Evolutionary conservation across 257 asterid species (phyloP).

Genomic region (Forsythia suspensa): DNA sequence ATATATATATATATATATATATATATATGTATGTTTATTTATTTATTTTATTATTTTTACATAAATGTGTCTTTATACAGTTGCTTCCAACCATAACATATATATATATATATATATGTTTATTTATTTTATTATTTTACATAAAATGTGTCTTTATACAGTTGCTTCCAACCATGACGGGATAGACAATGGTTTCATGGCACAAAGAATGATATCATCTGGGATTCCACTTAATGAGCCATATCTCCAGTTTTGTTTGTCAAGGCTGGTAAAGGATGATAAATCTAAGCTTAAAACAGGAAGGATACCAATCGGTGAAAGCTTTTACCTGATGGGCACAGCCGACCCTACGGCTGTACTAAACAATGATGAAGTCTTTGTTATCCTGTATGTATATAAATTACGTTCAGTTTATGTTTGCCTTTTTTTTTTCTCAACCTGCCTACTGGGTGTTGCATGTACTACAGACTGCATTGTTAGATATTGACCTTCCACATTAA

Average conservation of each 20-base stretch:
- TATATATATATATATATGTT: not conserved
- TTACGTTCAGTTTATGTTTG: slow-evolving; percentile 8
- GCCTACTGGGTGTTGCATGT: not conserved
- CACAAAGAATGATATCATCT: slow-evolving; percentile 66
- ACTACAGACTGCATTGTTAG: slow-evolving; percentile 3
- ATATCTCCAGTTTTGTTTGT: slow-evolving; percentile 60
- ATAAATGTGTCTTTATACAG: slow-evolving; percentile 43
- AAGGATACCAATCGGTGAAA: slow-evolving; percentile 64
- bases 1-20: too few species aligned
- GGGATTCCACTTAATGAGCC: slow-evolving; percentile 82
- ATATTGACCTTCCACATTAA: not conserved
- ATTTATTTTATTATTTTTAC: not conserved
- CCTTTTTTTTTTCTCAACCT: not conserved
- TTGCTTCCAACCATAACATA: slow-evolving; percentile 45
- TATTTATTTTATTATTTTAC: not conserved
- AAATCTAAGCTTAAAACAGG: slow-evolving; percentile 52
- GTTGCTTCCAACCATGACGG: slow-evolving; percentile 60
- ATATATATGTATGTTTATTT: not conserved
- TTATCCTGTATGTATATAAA: slow-evolving; percentile 67
- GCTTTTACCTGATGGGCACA: slow-evolving; percentile 89
- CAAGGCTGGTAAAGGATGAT: slow-evolving; percentile 36
- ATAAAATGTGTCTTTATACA: slow-evolving; percentile 36
- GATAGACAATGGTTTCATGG: slow-evolving; percentile 39
- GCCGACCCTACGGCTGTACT: slow-evolving; percentile 78
- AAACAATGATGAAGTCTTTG: slow-evolving; percentile 66